Base-by-base conservation (phyloP, 2,329 filamentous ascomycete genomes). In the Alternaria rosae region DNA sequence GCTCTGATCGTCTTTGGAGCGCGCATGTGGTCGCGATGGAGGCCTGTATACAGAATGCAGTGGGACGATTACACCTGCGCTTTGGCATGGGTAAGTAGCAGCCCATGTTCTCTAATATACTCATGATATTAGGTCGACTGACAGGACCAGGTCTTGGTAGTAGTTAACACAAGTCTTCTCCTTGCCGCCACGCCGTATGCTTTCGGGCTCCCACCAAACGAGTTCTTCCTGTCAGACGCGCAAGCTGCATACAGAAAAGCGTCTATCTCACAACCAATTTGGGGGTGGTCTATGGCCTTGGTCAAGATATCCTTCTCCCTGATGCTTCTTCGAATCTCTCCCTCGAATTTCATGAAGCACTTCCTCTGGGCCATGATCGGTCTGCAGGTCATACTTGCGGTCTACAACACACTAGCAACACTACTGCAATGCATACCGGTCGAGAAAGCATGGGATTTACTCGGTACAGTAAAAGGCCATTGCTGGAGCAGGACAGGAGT, bases 321-420 rank as follows among this genome's bases (percentile, higher is more conserved):
- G 28, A 74, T 69, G 59, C 62, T 74, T 8, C 65, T 75, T 6
- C 71, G 68, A 5, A 65, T 73, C 56, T 65, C 70, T 26, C 61
- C 63, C 30, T 57, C 57, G 4, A 43, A 23, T 4, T 21, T 48
- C 15, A 66, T 71, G 59, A 57, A 57, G 21, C 57, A 62, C 12
- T 71, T 70, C 43, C 67, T 74, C 30, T 74, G 61, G 54, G 28
- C 51, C 10, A 69, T 73, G 62, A 70, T 75, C 17, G 52, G 30
- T 12, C 50, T 72, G 1, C 71, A 72, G 51, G 35, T 72, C n/a
- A 28, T 64, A 2, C 64, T 71, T 11, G 67, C 66, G 11, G 20
- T 69, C 13, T 66, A 66, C 51, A 68, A 58, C 23, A 48, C 69
- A 2, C 35, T 70, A 26, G 63, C 69, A 25, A 66, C 64, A 13